phyloP scores from a whole-genome alignment of 2,329 filamentous ascomycete genomes.

The Aspergillus aculeatus region DNA sequence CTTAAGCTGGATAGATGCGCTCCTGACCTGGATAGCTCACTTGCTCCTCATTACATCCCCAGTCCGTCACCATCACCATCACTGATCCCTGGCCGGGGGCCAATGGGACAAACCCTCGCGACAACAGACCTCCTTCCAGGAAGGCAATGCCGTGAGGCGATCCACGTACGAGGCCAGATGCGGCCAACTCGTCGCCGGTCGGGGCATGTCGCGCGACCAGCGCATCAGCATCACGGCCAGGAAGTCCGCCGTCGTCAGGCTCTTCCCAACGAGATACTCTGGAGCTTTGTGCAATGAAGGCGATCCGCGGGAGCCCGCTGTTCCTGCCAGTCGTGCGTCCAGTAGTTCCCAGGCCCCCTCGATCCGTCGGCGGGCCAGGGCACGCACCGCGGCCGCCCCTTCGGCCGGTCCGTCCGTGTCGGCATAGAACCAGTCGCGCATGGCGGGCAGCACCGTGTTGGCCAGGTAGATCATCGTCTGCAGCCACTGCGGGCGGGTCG shows the following conservation, averaged over 20 bases:
- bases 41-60: not conserved
- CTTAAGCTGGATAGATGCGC: not conserved
- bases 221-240: not conserved
- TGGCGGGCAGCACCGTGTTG: not conserved
- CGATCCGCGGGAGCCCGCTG: not conserved
- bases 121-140: not conserved
- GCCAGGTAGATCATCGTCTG: not conserved
- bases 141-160: not conserved
- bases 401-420: not conserved
- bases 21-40: not conserved
- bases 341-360: not conserved
- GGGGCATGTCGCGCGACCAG: not conserved
- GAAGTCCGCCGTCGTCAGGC: not conserved
- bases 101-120: not conserved
- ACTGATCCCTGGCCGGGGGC: not conserved
- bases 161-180: not conserved
- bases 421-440: conserved; percentile 2
- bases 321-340: not conserved
- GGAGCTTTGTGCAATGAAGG: not conserved
- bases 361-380: not conserved
- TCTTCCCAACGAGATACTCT: not conserved
- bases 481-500: not conserved
- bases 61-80: not conserved
- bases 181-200: not conserved
- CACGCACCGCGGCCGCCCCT: not conserved